A percentile compares a stretch with the other conserved stretches of the same genome.
Conservation (phyloP, 2,329 filamentous ascomycete genomes). For the Cytospora schulzeri region DNA sequence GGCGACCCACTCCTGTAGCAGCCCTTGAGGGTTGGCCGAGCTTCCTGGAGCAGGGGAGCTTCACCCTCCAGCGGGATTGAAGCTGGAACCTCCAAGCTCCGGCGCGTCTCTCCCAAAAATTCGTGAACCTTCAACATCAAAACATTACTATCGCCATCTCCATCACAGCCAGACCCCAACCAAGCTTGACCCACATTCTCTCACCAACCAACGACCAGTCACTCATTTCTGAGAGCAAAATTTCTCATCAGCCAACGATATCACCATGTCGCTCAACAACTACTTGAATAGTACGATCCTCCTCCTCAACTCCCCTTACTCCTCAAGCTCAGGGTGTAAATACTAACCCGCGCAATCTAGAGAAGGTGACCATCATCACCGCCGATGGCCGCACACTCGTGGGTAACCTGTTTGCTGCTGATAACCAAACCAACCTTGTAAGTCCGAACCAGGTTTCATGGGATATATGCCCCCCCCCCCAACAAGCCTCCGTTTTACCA, state of each 20-base stretch:
- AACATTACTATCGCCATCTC: not conserved
- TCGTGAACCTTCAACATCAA: conserved; percentile 11
- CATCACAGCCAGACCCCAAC: not conserved
- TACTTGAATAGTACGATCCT: conserved; percentile 38
- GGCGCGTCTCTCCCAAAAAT: conserved; percentile 18
- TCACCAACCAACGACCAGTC: not conserved
- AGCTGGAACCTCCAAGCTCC: not conserved
- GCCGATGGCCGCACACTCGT: conserved; percentile 86
- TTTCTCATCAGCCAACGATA: not conserved
- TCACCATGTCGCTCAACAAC: conserved; percentile 36
- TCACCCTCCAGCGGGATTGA: conserved; percentile 6
- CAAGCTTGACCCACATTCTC: not conserved
- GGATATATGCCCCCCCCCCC: not conserved
- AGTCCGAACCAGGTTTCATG: too few species aligned
- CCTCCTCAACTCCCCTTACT: not conserved
- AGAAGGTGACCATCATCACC: conserved; percentile 89
- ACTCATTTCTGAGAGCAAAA: not conserved
- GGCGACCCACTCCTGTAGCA: conserved; percentile 1
- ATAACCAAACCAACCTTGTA: conserved; percentile 88
- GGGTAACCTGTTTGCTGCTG: conserved; percentile 81
- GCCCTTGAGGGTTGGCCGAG: conserved; percentile 8
- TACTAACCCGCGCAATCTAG: conserved; percentile 46
- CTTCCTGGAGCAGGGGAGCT: conserved; percentile 22
- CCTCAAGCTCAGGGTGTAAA: not conserved
- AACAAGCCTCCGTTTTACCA: not conserved